These are phyloP conservation scores for Solanum aculeatissimum DNA, from an alignment of 305 asterid genomes.

Conservation along the genomic window DNA sequence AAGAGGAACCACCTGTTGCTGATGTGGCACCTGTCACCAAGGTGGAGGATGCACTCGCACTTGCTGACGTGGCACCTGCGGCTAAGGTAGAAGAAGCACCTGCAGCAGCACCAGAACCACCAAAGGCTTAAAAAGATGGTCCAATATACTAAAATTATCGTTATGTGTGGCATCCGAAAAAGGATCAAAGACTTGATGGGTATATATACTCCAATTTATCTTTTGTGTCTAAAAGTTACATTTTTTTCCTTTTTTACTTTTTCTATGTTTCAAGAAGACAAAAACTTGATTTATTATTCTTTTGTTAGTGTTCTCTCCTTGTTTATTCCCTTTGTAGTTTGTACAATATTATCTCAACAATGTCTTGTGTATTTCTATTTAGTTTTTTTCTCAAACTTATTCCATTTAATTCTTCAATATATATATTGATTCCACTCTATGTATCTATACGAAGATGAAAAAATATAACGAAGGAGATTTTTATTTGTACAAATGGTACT, in stretches of 20 bases:
- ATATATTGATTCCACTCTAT: too few species aligned
- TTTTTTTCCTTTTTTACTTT: background rate
- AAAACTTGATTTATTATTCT: conserved; percentile 19
- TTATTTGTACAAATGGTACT: too few species aligned
- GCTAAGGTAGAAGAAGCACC: conserved; percentile 29
- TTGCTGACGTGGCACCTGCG: conserved; percentile 4
- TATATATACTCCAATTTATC: background rate
- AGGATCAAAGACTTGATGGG: conserved; percentile 20
- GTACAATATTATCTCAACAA: background rate
- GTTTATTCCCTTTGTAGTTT: background rate
- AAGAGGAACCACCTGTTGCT: conserved; percentile 17
- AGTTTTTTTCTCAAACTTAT: background rate
- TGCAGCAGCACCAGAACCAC: conserved; percentile 21
- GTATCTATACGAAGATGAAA: too few species aligned
- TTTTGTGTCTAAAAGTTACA: background rate
- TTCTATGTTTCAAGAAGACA: background rate
- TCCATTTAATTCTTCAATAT: background rate
- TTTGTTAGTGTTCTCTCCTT: conserved; percentile 6
- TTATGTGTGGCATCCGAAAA: background rate
- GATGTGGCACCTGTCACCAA: background rate
- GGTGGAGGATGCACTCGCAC: conserved; percentile 7
- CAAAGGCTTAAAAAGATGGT: conserved; percentile 18
- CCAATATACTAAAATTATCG: background rate
- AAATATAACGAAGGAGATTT: too few species aligned
- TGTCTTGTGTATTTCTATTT: background rate